Base-by-base conservation (phyloP, 1,284 basidiomycete species). In the Dichomitus squalens region DNA sequence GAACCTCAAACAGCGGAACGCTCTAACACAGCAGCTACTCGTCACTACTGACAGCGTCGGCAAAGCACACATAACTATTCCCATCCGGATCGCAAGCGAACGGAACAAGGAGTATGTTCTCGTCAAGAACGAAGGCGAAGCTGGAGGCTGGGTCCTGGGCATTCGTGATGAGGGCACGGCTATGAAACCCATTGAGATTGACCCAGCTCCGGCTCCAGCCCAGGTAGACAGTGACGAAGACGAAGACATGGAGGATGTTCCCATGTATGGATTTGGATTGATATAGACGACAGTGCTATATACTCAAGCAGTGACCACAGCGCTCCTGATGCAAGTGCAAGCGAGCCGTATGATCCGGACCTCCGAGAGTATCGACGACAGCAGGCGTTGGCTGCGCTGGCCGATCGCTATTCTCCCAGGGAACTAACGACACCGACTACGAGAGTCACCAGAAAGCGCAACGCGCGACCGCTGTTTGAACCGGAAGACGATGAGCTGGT, bases 31-130 rank as follows among this genome's bases (percentile, higher is more conserved):
- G 67, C 94, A 97, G 68, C 83, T 99, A n/a, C 78, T 99, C 36
- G 86, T 85, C 34, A 96, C 98, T 18, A 98, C 95, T 2, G 96
- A 98, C 75, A 92, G 81, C 63, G 94, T 99, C 52, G 94, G 95
- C 52, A 91, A 89, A 65, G 92, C 94, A 0, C 86, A 95, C 70
- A 83, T 97, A 49, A 88, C 89, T 1, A 96, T 98, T 49, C 95
- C 96, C 25, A 82, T 96, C 23, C 84, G 96, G 21, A 93, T 99
- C 57, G 96, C 96, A 0, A 94, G 94, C 60, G 94, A 97, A 74
- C 79, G 96, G 53, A 98, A 98, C 69, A 88, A 86, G 68, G 88
- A 98, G 73, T 99, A 99, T 72, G 81, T 98, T 6, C 80, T 99
- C 41, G 81, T 98, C 48, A 96, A 96, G 78, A 96, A 96, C 63